Evolutionary conservation across 495 filamentous ascomycete species (phyloP), one percentile per base, ranked within the genome.

Genomic region (Penicillium herquei): DNA sequence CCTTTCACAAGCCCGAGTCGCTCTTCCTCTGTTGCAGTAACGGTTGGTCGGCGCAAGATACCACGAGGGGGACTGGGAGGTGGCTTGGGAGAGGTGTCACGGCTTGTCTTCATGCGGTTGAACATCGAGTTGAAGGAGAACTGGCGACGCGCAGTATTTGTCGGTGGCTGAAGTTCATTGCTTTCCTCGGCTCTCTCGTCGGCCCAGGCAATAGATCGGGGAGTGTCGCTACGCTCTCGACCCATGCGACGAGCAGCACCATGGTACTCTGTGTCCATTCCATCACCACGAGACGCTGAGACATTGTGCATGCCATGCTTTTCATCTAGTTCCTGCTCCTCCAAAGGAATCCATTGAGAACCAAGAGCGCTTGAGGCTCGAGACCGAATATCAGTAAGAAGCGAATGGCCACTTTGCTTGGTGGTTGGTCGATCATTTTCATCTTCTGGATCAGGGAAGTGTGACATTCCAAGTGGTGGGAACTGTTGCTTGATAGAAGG

Each of bases 91-190:
- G 57, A 62, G 35, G 70, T 57, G 68, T 72, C 64, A 55, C 69
- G 62, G 55, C 65, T 59, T 13, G 64, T 41, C 59, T 69, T 71
- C 62, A 73, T 64, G 65, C 77, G 63, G 55, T 77, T 74, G 70
- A 96, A 90, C 46, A 94, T 83, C 56, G 85, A 87, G 62, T 92
- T 87, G 78, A 98, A 98, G 30, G 87, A 92, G 74, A 97, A 98
- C 67, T 97, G 91, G 35, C 94, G 85, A 77, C 75, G 72, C 77
- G 84, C 43, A 31, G 46, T 48, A 32, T 68, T 58, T 12, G 39
- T 30, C 21, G 62, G 60, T 1, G 61, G 57, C 12, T 59, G 61
- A 34, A 62, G 56, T 3, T 43, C 18, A 6, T 11, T 0, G 46
- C 14, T 33, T 7, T 71, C 63, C 7, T 72, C 74, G 9, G 37